Base-by-base conservation (phyloP, 2,329 filamentous ascomycete genomes). In the Alternaria arbusti region DNA sequence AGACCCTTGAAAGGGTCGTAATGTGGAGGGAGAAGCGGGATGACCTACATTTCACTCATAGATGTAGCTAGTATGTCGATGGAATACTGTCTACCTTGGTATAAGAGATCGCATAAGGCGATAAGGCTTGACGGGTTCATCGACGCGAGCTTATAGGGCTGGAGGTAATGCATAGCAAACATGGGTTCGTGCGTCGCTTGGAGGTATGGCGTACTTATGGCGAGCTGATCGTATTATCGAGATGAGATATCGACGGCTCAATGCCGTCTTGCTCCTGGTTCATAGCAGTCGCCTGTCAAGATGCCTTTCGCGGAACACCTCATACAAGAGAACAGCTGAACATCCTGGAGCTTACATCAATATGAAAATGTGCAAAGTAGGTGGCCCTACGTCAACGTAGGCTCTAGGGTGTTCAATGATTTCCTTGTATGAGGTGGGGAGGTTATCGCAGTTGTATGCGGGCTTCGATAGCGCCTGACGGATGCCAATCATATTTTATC, bases 151-250 rank as follows among this genome's bases (percentile, higher is more conserved):
- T 45, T 28, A 20, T 46, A 32, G 26, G 49, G 49, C 49, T 36
- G 20, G 20, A n/a, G 15, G 9, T 12, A 15, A n/a, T 22, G 28
- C 17, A 40, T 46, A 20, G 11, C 11, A 11, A 9, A 20, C 26
- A 32, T 25, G 26, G 54, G 43, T n/a, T 47, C 13, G 15, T 7
- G 22, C 15, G 15, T 46, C 54, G 54, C 54, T 28, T 56, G 20
- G 43, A 13, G 25, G 12, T 52, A 28, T 57, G 63, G 59, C 58
- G 55, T 57, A 25, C 26, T 51, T 13, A 57, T 28, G 43, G 63
- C 36, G 23, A 56, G 46, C 32, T 57, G 59, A 32, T 54, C 59
- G 56, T 60, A 36, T 58, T 25, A 26, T 32, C 22, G 52, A 54
- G 13, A 60, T 60, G 54, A 49, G 20, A 12, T 15, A 26, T 9